Percentiles rank a stretch among this genome's conserved stretches.
Evolutionary conservation across 208 protist genomes (phyloP).

Genomic region (Eutreptiella sp.): DNA sequence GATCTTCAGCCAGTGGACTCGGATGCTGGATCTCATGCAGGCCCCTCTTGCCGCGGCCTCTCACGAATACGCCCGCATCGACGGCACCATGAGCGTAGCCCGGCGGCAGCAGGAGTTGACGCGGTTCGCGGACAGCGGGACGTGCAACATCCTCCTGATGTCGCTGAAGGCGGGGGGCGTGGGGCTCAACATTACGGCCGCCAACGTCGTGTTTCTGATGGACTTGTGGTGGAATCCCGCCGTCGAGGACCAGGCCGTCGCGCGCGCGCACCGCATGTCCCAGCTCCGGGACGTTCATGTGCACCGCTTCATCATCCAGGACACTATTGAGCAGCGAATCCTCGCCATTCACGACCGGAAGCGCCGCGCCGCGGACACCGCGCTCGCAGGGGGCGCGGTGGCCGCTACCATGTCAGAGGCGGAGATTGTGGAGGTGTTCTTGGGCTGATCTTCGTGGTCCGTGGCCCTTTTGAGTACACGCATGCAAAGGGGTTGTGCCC

Average conservation of each 20-base stretch:
- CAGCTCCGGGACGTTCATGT: slow-evolving; percentile 83
- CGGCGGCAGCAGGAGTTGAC: slow-evolving; percentile 46
- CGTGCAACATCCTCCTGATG: slow-evolving; percentile 69
- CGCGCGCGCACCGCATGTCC: slow-evolving; percentile 88
- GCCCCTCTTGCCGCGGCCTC: slow-evolving; percentile 54
- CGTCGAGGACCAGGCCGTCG: slow-evolving; percentile 87
- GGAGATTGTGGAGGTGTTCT: too few species aligned
- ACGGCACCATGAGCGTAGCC: slow-evolving; percentile 78
- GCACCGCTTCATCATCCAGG: slow-evolving; percentile 75
- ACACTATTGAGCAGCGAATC: slow-evolving; percentile 88
- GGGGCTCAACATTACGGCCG: slow-evolving; percentile 92
- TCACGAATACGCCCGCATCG: slow-evolving; percentile 66
- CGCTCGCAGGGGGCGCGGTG: too few species aligned
- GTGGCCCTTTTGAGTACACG: too few species aligned
- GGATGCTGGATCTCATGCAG: slow-evolving; percentile 90
- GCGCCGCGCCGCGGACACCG: too few species aligned
- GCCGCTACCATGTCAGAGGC: too few species aligned
- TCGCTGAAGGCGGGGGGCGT: slow-evolving; percentile 91
- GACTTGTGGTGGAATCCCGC: slow-evolving; percentile 94
- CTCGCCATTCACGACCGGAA: slow-evolving; percentile 81
- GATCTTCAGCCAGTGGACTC: slow-evolving; percentile 96
- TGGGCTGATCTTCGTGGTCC: too few species aligned
- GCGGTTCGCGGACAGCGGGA: too few species aligned
- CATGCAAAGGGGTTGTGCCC: too few species aligned
- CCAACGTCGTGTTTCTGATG: slow-evolving; percentile 86